Evolutionary conservation across 139 green algal genomes (phyloP), one percentile per base, ranked within the genome.

Genomic region (Coelastrella sp.): DNA sequence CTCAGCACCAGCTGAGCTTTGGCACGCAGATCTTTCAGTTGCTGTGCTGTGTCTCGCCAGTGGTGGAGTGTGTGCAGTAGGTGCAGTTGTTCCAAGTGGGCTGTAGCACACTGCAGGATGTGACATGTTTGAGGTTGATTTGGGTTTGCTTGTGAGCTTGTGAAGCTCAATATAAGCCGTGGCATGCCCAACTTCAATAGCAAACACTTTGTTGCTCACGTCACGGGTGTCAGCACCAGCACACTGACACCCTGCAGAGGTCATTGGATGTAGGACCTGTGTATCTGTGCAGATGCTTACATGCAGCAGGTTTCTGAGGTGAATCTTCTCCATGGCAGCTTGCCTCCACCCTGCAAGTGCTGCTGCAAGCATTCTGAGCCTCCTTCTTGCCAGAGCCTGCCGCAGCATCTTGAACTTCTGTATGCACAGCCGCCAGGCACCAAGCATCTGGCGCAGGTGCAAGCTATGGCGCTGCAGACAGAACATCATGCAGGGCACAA

Each of bases 21-120:
- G 11, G 78, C 78, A 12, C 87, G 87, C 57, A 91, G 35, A 22
- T 15, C 22, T 15, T 63, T 60, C 20, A 78, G 87, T 63, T 91
- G 20, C n/a, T 66, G 59, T 10, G 65, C 68, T 49, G 24, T 60
- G 17, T 91, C 78, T 6, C 22, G 49, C 87, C 87, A 91, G 11
- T 74, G 74, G 58, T 63, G 84, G 73, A 90, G 59, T 24, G 85
- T 74, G 7, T 49, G 57, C 6, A 27, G 35, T 49, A 73, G 58
- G 22, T 58, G 56, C 22, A 82, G 73, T 14, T 90, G 72, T 24
- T 60, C 65, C 27, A 90, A 60, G 59, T 49, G 85, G 8, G 24
- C 61, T 17, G 76, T 58, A 19, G 73, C 85, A 14, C 25, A 19
- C 85, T 89, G 85, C 10, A 15, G 35, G 56, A 7, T 15, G 17